phyloP scores from a whole-genome alignment of 352 stramenopile genomes.

The Pythium sukuiense region DNA sequence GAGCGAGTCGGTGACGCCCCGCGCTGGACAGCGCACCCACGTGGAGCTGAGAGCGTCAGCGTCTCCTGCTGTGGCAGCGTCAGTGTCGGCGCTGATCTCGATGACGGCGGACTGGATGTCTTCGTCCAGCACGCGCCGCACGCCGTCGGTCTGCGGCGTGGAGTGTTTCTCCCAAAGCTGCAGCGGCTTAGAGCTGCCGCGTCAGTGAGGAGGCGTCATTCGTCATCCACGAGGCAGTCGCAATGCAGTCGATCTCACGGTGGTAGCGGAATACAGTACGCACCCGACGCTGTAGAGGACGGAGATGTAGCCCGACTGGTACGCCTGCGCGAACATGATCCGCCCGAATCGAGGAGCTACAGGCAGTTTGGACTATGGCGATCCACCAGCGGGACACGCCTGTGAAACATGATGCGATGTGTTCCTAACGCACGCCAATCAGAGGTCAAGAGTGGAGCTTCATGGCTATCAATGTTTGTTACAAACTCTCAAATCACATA shows the following conservation, averaged over 20 bases:
- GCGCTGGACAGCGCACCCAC: constrained; percentile 49
- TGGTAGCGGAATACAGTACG: constrained; percentile 1
- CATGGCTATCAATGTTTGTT: constrained; percentile 5
- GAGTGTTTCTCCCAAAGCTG: constrained; percentile 63
- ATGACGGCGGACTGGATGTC: constrained; percentile 61
- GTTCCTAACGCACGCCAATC: not conserved
- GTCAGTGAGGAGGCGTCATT: too few species aligned
- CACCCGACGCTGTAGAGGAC: constrained; percentile 66
- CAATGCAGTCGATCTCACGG: not conserved
- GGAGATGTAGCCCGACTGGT: constrained; percentile 56
- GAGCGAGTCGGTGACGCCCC: constrained; percentile 27
- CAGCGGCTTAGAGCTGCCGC: constrained; percentile 44
- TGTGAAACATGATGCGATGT: not conserved
- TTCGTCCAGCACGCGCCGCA: constrained; percentile 53
- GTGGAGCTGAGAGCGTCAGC: constrained; percentile 32
- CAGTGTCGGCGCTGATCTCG: constrained; percentile 31
- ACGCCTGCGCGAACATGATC: constrained; percentile 49
- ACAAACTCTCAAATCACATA: constrained; percentile 24
- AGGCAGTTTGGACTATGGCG: too few species aligned
- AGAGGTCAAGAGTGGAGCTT: not conserved
- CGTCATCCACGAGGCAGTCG: not conserved
- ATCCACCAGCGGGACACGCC: not conserved
- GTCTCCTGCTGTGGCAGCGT: not conserved
- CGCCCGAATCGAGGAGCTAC: not conserved
- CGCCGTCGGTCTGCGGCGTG: constrained; percentile 27